Base-by-base conservation (phyloP, 495 filamentous ascomycete species). In the Tuber umbilicatum region DNA sequence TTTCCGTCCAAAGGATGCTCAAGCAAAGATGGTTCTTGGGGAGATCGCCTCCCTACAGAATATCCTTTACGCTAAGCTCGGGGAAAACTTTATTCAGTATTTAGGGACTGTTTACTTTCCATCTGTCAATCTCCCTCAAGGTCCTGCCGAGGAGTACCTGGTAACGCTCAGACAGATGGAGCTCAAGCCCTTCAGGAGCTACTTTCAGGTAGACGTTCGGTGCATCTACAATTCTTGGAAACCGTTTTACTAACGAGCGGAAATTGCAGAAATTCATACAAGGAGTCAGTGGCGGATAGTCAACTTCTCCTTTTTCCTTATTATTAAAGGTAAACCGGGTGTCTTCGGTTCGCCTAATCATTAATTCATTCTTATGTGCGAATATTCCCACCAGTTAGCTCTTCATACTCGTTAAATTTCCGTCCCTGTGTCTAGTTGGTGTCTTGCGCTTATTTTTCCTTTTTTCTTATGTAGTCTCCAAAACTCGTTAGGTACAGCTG, bases 21-120 rank as follows among this genome's bases (percentile, higher is more conserved):
- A 95, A 82, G 89, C 91, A 31, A 91, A 91, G 79, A 89, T 92
- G 77, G 92, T 97, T 5, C 86, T 97, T 37, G 89, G 88, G 72
- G 96, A 99, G 83, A 91, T 96, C 50, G 92, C 92, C 12, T 87
- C 84, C 10, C 83, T 99, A 74, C 93, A 99, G 84, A 91, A 93
- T 82, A 91, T 88, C 39, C 93, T 99, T 73, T 93, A 96, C 81
- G 84, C 86, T 75, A 99, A 97, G 85, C 92, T 92, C 27, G 94
- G 94, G 39, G 87, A 82, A 70, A 75, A 78, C 9, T 82, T 78
- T 78, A 60, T 82, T 16, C 73, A 75, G 19, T 80, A 80, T 60
- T 73, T 81, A 45, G 75, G 79, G 39, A 78, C 78, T 0, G 75
- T 77, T 19, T 81, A 81, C 69, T 81, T 81, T 40, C 79, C 79